Evolutionary conservation across 2,329 filamentous ascomycete genomes (phyloP).

Genomic region (Monilinia aucupariae): DNA sequence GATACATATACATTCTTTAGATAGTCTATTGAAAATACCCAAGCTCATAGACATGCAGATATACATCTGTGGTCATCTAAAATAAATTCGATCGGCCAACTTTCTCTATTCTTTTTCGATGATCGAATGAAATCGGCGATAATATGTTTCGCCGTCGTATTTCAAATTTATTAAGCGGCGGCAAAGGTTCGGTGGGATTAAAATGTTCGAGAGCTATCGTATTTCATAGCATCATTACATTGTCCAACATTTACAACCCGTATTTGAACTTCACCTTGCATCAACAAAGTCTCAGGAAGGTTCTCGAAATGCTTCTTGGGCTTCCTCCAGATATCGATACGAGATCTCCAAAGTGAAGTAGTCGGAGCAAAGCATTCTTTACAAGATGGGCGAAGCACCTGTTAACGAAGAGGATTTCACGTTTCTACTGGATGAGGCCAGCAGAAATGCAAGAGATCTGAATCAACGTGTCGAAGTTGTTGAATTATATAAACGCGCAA

Average conservation of each 20-base stretch:
- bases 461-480: conserved; percentile 65
- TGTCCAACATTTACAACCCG: not conserved
- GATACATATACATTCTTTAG: not conserved
- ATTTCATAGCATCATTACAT: not conserved
- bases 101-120: too few species aligned
- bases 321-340: conserved; percentile 15
- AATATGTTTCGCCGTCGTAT: not conserved
- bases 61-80: too few species aligned
- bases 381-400: conserved; percentile 46
- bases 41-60: too few species aligned
- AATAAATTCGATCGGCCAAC: too few species aligned
- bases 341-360: conserved; percentile 17
- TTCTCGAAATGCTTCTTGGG: conserved; percentile 18
- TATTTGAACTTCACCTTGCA: not conserved
- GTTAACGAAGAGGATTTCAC: conserved; percentile 65
- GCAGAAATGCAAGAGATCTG: conserved; percentile 52
- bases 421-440: conserved; percentile 73
- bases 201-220: conserved; percentile 15
- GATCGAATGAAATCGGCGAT: not conserved
- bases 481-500: conserved; percentile 66
- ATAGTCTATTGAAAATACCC: not conserved
- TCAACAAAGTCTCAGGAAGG: conserved; percentile 1
- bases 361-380: conserved; percentile 14
- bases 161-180: conserved; percentile 10
- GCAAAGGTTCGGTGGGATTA: conserved; percentile 7